A percentile compares a stretch with the other conserved stretches of the same genome.
Evolutionary conservation across 345 rosid species (phyloP).

Genomic region (Populus alba): DNA sequence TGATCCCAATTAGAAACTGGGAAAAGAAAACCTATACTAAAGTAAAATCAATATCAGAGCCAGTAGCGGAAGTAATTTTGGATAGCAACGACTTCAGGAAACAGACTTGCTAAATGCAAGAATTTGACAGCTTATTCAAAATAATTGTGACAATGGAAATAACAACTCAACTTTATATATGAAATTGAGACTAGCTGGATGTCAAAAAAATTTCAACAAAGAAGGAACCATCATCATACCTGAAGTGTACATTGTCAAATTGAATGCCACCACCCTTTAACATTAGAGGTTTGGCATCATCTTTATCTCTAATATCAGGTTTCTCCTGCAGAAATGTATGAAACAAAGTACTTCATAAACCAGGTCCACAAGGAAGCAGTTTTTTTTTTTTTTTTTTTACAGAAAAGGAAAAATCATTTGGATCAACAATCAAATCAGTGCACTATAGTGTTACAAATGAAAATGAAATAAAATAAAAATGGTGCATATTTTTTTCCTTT

Average conservation of each 20-base stretch:
- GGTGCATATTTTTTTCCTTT: background rate
- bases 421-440: background rate
- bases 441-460: background rate
- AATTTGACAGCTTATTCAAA: background rate
- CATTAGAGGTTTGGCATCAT: constrained; percentile 61
- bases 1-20: background rate
- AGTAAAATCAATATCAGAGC: background rate
- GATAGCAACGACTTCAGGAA: background rate
- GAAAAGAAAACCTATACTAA: background rate
- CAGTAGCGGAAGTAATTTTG: background rate
- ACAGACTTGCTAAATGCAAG: background rate
- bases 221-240: constrained; percentile 40
- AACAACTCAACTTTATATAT: background rate
- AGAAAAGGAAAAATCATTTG: background rate
- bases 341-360: constrained; percentile 3
- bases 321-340: constrained; percentile 58
- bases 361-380: background rate
- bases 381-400: too few relatives aligned
- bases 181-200: background rate
- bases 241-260: constrained; percentile 84
- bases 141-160: background rate
- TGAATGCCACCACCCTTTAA: constrained; percentile 78
- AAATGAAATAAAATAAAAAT: background rate
- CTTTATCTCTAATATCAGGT: constrained; percentile 70
- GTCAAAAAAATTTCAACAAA: constrained; percentile 6